Evolutionary conservation across 2,329 filamentous ascomycete species (phyloP), one percentile per base, ranked within the genome.

Genomic region (Colletotrichum liriopes): DNA sequence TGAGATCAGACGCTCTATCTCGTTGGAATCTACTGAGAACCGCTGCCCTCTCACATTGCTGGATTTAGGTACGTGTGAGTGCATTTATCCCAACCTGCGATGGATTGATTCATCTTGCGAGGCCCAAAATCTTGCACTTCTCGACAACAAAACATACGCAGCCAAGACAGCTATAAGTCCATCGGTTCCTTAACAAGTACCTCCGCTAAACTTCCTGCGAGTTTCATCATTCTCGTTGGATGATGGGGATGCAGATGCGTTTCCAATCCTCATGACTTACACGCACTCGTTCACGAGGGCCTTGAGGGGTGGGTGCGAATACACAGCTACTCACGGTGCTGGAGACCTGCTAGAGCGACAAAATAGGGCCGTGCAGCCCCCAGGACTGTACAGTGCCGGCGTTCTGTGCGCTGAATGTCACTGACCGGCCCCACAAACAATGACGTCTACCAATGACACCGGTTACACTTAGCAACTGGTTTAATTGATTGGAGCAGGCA

Each of bases 401-500:
- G 5, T 11, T 8, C 11, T 26, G 1, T 2, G 14, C 56, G 41
- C 39, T 51, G 41, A 35, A 41, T 26, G 61, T 23, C 61, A 32
- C 47, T 56, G 16, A 29, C 5, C 3, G 16, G 56, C 26, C 65
- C 68, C 68, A 49, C 59, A 45, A 51, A n/a, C 20, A 18, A 43
- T 63, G 51, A 63, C 68, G 58, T 63, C 68, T 71, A 68, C 68
- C 64, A 71, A 67, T 71, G 32, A 41, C 49, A 65, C 68, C 26
- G 8, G 23, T 29, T 52, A 37, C 14, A 11, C 43, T 18, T 35
- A 26, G 35, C 65, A 63, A 32, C 29, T 64, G 26, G 39, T 54
- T 65, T 65, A 47, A 72, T 65, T 70, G 65, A 70, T 65, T 69
- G 69, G 65, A 23, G 23, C 47, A 70, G 66, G 70, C 69, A 71